phyloP scores from a whole-genome alignment of 2,329 filamentous ascomycete genomes.

The Phialophora macrospora region DNA sequence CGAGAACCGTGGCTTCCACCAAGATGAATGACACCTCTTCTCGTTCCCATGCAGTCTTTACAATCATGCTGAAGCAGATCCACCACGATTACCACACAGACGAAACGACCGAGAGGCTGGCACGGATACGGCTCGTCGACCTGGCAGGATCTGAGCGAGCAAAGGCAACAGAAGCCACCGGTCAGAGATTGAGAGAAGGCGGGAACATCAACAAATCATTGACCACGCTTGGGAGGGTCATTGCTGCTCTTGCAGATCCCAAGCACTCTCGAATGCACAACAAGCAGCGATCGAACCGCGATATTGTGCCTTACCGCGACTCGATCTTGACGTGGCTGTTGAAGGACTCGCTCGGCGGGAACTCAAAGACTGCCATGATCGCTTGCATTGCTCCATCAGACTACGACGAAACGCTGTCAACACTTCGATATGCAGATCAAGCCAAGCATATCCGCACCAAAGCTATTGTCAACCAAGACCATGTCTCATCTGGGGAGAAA shows the following conservation, averaged over 20 bases:
- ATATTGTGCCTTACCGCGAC: slow-evolving; percentile 90
- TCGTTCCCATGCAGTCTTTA: slow-evolving; percentile 95
- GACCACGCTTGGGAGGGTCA: slow-evolving; percentile 92
- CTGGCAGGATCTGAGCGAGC: slow-evolving; percentile 93
- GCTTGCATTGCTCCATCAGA: slow-evolving; percentile 94
- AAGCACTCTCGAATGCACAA: slow-evolving; percentile 61
- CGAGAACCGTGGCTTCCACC: slow-evolving; percentile 86
- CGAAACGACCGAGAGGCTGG: slow-evolving; percentile 92
- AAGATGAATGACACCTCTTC: slow-evolving; percentile 99
- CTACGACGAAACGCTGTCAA: slow-evolving; percentile 96
- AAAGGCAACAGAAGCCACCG: slow-evolving; percentile 93
- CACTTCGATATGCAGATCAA: slow-evolving; percentile 94
- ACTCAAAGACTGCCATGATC: slow-evolving; percentile 99
- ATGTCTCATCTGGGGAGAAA: slow-evolving; percentile 86
- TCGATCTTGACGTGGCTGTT: slow-evolving; percentile 83
- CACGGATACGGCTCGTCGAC: slow-evolving; percentile 92
- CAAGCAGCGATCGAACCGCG: slow-evolving; percentile 64
- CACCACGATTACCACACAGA: slow-evolving; percentile 97
- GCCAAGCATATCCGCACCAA: slow-evolving; percentile 96
- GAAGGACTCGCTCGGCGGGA: slow-evolving; percentile 93
- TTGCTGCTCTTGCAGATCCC: slow-evolving; percentile 81
- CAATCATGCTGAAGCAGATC: slow-evolving; percentile 96
- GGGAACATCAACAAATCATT: slow-evolving; percentile 99
- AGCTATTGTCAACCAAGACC: slow-evolving; percentile 93
- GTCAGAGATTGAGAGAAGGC: slow-evolving; percentile 85